A percentile compares a stretch with the other conserved stretches of the same genome.
These are phyloP conservation scores for Chlorella vulgaris DNA, from an alignment of 139 green algal genomes.

Conservation along the genomic window DNA sequence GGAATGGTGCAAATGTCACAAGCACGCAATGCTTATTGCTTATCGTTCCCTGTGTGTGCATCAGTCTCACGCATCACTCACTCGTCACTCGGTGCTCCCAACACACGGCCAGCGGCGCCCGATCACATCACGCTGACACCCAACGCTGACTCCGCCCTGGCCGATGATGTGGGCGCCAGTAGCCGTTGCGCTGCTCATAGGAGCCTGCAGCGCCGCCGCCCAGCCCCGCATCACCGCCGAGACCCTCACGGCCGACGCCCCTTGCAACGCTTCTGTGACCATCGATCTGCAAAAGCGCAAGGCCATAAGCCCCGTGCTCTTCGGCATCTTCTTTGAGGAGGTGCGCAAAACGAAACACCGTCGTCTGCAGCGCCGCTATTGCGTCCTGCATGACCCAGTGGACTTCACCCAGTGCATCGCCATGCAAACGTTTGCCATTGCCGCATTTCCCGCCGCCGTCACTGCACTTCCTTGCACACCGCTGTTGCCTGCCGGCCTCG, in stretches of 20 bases:
- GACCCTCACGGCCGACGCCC: not conserved
- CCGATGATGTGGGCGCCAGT: not conserved
- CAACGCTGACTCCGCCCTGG: too few species aligned
- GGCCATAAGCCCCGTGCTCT: constrained; percentile 3
- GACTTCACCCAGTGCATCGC: too few species aligned
- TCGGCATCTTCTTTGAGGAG: constrained; percentile 64
- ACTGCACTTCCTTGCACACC: not conserved
- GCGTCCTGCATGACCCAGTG: not conserved
- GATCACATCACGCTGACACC: too few species aligned
- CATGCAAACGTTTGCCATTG: not conserved
- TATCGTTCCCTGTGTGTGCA: too few species aligned
- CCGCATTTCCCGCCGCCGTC: not conserved
- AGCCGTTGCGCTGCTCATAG: not conserved
- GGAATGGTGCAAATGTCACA: too few species aligned
- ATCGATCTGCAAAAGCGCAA: not conserved
- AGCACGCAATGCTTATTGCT: too few species aligned
- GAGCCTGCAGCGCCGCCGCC: not conserved
- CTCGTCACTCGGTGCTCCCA: too few species aligned
- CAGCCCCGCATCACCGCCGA: not conserved
- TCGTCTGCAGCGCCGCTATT: not conserved
- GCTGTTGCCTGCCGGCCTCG: not conserved
- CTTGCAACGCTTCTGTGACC: constrained; percentile 25
- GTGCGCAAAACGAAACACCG: too few species aligned
- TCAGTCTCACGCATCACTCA: too few species aligned
- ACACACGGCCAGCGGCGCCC: too few species aligned